Percentiles rank a stretch among this genome's conserved stretches.
Evolutionary conservation across 139 green algal species (phyloP).

Genomic region (Chlorella ohadii): DNA sequence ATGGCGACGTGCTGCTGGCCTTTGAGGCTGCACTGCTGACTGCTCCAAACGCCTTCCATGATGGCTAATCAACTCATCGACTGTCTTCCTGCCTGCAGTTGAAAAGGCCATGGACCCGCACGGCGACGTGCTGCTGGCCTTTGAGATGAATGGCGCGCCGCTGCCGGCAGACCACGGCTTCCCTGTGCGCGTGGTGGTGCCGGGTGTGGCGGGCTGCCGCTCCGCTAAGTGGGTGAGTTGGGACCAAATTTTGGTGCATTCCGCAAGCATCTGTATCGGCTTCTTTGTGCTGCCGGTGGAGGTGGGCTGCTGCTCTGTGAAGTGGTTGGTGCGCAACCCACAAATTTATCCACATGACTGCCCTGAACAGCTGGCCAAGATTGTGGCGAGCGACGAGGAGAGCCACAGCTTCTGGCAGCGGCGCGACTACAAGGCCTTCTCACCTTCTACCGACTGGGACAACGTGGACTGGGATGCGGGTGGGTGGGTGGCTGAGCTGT

Average conservation of each 20-base stretch:
- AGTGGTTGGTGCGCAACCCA: too few species aligned
- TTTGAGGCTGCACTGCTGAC: slow-evolving; percentile 78
- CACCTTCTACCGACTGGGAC: slow-evolving; percentile 79
- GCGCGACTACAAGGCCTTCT: slow-evolving; percentile 93
- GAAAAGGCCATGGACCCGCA: slow-evolving; percentile 61
- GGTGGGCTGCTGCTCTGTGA: too few species aligned
- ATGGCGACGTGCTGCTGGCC: slow-evolving; percentile 84
- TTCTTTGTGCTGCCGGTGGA: too few species aligned
- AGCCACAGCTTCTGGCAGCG: slow-evolving; percentile 38
- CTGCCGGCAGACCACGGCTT: slow-evolving; percentile 81
- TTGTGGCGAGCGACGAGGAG: too few species aligned
- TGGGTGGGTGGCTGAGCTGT: neutral
- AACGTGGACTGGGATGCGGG: slow-evolving; percentile 79
- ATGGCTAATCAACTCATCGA: too few species aligned
- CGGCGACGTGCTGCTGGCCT: slow-evolving; percentile 89
- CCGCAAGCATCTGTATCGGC: too few species aligned
- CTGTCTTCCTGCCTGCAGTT: neutral
- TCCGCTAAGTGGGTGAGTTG: slow-evolving; percentile 87
- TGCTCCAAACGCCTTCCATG: too few species aligned
- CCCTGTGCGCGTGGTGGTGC: slow-evolving; percentile 47
- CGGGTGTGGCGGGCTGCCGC: slow-evolving; percentile 66
- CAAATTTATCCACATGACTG: too few species aligned
- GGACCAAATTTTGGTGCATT: too few species aligned
- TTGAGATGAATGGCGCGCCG: slow-evolving; percentile 93
- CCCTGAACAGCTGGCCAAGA: slow-evolving; percentile 26